Conservation (phyloP, 371 early-diverging fungal species). For the Apophysomyces variabilis region DNA sequence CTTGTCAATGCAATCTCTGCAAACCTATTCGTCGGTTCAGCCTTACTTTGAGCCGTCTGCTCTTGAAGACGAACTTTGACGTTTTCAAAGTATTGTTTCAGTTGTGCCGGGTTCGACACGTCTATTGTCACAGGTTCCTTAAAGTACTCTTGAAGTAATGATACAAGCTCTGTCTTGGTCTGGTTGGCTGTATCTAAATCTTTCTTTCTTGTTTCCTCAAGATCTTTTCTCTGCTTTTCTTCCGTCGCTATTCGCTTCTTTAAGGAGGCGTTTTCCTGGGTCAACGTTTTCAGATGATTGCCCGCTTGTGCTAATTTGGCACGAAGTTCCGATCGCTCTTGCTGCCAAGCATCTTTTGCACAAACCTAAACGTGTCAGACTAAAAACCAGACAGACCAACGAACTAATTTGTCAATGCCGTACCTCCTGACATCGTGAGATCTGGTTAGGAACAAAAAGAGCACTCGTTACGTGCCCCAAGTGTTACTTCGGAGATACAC, state of each 20-base stretch:
- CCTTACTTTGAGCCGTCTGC: neutral
- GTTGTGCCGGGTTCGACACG: neutral
- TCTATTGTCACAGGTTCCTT: neutral
- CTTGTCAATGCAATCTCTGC: neutral
- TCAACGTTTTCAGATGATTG: slow-evolving; percentile 49
- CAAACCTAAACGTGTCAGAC: slow-evolving; percentile 5
- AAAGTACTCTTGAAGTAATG: slow-evolving; percentile 6
- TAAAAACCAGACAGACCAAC: neutral
- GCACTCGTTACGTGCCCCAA: neutral
- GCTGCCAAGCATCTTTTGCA: slow-evolving; percentile 8
- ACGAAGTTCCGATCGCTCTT: slow-evolving; percentile 16
- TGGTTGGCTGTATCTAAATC: slow-evolving; percentile 1
- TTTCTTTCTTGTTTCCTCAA: neutral
- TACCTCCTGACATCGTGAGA: slow-evolving; percentile 8
- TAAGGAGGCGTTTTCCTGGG: slow-evolving; percentile 43
- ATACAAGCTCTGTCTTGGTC: slow-evolving; percentile 12
- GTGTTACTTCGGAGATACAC: too few species aligned
- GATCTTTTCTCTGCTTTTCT: slow-evolving; percentile 6
- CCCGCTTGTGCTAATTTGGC: slow-evolving; percentile 52
- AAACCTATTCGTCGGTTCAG: too few species aligned
- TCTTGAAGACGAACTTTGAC: neutral
- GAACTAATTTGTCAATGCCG: neutral
- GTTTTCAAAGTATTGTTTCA: neutral
- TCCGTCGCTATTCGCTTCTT: slow-evolving; percentile 20
- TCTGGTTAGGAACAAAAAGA: neutral